Conservation (phyloP, 352 stramenopile genomes). For the Phytophthora citrophthora region DNA sequence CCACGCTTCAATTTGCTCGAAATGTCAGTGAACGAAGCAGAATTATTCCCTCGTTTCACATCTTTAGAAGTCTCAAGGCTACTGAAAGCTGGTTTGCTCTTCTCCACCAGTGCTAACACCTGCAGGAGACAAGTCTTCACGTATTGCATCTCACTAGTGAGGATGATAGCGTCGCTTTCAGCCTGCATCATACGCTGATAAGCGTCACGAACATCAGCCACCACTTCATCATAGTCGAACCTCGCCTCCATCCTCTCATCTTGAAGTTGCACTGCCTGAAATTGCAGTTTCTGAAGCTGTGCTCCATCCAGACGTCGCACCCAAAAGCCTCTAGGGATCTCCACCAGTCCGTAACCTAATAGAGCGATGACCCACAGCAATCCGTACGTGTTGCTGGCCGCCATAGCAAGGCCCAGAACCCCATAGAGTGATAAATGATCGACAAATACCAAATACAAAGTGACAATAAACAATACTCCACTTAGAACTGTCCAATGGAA, state of each 20-base stretch:
- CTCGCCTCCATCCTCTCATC: constrained; percentile 69
- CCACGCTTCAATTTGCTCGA: constrained; percentile 30
- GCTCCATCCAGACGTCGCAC: constrained; percentile 40
- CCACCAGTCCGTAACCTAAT: constrained; percentile 67
- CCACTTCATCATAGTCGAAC: constrained; percentile 66
- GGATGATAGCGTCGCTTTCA: constrained; percentile 65
- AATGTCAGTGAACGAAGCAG: constrained; percentile 11
- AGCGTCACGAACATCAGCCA: constrained; percentile 37
- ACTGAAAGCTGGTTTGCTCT: constrained; percentile 28
- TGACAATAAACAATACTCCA: constrained; percentile 24
- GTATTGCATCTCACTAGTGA: constrained; percentile 73
- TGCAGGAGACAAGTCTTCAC: constrained; percentile 54
- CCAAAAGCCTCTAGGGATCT: constrained; percentile 65
- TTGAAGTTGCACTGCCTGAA: constrained; percentile 64
- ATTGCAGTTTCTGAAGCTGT: constrained; percentile 54
- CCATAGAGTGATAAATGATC: constrained; percentile 60
- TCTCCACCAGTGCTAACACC: constrained; percentile 42
- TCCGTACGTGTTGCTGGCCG: constrained; percentile 71
- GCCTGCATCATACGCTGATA: constrained; percentile 60
- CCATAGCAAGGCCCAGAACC: constrained; percentile 63
- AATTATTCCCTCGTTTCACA: constrained; percentile 2
- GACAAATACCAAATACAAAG: constrained; percentile 66
- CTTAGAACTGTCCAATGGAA: constrained; percentile 68
- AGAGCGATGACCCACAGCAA: constrained; percentile 66
- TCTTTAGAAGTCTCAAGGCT: constrained; percentile 1